phyloP scores from a whole-genome alignment of 106 monocot species.

The Triglochin maritima region DNA sequence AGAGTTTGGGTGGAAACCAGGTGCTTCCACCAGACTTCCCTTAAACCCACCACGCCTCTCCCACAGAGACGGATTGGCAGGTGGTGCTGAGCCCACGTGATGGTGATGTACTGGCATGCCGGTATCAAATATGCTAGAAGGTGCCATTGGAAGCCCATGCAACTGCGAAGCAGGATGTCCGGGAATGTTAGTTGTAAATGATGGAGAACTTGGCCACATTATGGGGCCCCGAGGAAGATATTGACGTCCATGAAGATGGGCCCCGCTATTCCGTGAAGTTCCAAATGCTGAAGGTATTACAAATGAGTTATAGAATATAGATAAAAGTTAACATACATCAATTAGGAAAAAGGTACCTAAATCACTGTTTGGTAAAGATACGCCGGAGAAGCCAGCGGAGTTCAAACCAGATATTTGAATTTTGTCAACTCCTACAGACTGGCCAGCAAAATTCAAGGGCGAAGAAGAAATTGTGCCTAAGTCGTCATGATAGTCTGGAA shows the following conservation, averaged over 20 bases:
- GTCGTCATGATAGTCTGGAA: conserved; percentile 22
- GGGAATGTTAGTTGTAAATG: conserved; percentile 20
- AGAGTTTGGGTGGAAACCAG: conserved; percentile 50
- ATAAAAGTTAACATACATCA: not conserved
- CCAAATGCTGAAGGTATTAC: not conserved
- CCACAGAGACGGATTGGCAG: conserved; percentile 55
- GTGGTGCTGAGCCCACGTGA: conserved; percentile 85
- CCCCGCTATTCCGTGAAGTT: conserved; percentile 6
- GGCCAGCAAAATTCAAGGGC: conserved; percentile 3
- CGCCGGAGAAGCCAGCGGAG: not conserved
- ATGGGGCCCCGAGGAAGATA: conserved; percentile 3
- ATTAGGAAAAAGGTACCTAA: conserved; percentile 18
- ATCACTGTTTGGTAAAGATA: conserved; percentile 1
- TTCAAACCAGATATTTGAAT: conserved; percentile 2
- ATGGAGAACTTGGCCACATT: conserved; percentile 27
- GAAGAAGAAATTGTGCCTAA: not conserved
- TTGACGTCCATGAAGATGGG: conserved; percentile 3
- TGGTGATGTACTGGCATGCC: conserved; percentile 31
- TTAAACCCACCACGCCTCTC: conserved; percentile 28
- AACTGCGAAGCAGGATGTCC: conserved; percentile 19
- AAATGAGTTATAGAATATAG: not conserved
- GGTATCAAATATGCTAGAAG: conserved; percentile 43
- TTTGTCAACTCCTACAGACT: conserved; percentile 4
- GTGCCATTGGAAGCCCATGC: conserved; percentile 53
- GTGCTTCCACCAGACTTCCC: conserved; percentile 18